Evolutionary conservation across 2,329 filamentous ascomycete species (phyloP), one percentile per base, ranked within the genome.

Genomic region (Chaetomiaceae sp.): DNA sequence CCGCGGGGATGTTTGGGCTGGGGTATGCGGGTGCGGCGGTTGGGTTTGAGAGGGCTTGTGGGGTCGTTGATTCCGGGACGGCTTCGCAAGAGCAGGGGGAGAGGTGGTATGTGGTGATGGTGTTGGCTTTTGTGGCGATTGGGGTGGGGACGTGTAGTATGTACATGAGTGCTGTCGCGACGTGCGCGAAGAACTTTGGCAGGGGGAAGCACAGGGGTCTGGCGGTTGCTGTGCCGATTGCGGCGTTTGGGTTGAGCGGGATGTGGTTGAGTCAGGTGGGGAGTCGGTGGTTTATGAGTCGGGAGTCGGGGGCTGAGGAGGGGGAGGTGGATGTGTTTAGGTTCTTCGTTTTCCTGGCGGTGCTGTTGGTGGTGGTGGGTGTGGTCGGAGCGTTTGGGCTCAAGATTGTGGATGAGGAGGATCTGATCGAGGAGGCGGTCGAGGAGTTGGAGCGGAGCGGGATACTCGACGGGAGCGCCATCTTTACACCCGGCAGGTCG

Each of bases 151-250:
- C 92, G 0, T 89, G 88, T 60, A 83, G 83, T 69, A 91, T 97
- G 83, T 99, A 97, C 69, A 78, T 97, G 52, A 82, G 85, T 47
- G 87, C 90, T 2, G 87, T 99, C n/a, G 92, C 92, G 6, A 95
- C 92, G 0, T 96, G 91, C 66, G 94, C 94, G 33, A 99, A 99
- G 82, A 99, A 97, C 72, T 99, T 97, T 72, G 91, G 91, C 45
- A 84, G 87, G 56, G 90, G 91, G 4, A 88, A 86, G 65, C 86
- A 95, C 65, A 87, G 92, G 64, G 94, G 94, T 0, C 74, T 99
- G 47, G 92, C 95, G 56, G 78, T 99, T 51, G 91, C 92, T 1
- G 79, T 89, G 55, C 94, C 94, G 1, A 96, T 97, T 68, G 90
- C 94, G 0, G 87, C 89, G 6, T 96, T 96, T 68, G 94, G 94